phyloP scores from a whole-genome alignment of 768 basidiomycete genomes.

The Mycena crocata region DNA sequence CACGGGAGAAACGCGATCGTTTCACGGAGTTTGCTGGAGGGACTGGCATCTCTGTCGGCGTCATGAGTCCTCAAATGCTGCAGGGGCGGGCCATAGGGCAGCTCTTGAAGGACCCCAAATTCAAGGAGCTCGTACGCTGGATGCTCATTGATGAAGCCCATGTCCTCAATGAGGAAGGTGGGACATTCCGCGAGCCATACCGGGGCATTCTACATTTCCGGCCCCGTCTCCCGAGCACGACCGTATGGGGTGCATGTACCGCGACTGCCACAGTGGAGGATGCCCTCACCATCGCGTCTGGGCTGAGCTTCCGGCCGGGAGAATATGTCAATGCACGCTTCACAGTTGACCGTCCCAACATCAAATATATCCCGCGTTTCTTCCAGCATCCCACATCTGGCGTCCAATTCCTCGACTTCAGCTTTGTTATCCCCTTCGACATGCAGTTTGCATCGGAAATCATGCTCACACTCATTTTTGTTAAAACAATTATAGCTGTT shows the following conservation, averaged over 20 bases:
- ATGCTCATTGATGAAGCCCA: neutral
- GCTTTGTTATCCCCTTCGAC: conserved; percentile 15
- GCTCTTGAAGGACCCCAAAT: neutral
- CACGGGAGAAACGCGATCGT: neutral
- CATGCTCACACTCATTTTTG: conserved; percentile 14
- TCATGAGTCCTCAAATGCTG: neutral
- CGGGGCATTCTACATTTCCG: neutral
- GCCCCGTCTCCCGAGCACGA: neutral
- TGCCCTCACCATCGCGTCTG: too few relatives aligned
- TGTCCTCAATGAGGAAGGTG: neutral
- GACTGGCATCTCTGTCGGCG: neutral
- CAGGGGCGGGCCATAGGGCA: neutral
- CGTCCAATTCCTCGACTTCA: conserved; percentile 18
- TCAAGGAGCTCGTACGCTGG: neutral
- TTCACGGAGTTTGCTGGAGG: neutral
- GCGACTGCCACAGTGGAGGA: neutral
- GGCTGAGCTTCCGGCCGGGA: too few relatives aligned
- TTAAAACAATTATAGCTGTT: conserved; percentile 1
- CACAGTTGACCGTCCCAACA: conserved; percentile 25
- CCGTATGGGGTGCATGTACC: neutral
- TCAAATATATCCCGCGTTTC: conserved; percentile 24
- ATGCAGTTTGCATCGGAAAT: neutral
- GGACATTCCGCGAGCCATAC: neutral
- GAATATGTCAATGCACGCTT: conserved; percentile 34
- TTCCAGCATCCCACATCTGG: conserved; percentile 9